Conservation (phyloP, 2,329 filamentous ascomycete genomes). For the Paracorniculantispora psalliotae region DNA sequence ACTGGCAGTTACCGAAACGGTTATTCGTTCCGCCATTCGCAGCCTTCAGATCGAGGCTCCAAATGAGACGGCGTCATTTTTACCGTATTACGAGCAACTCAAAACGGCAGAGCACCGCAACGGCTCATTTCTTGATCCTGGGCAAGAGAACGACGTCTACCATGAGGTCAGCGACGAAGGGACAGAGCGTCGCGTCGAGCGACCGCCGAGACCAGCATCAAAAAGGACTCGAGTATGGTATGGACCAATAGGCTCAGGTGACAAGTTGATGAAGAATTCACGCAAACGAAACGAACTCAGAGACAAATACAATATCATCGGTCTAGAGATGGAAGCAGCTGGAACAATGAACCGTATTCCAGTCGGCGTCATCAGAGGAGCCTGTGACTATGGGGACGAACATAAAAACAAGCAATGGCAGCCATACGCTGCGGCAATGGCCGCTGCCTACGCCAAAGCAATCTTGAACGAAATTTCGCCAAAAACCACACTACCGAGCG, state of each 20-base stretch:
- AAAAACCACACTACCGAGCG: neutral
- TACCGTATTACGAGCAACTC: constrained; percentile 22
- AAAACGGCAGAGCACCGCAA: constrained; percentile 19
- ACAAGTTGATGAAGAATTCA: constrained; percentile 25
- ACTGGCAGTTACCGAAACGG: constrained; percentile 24
- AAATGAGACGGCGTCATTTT: constrained; percentile 20
- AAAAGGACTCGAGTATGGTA: constrained; percentile 30
- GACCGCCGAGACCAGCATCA: constrained; percentile 16
- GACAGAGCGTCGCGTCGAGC: constrained; percentile 6
- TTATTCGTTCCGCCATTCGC: constrained; percentile 31
- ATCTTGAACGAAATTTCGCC: constrained; percentile 19
- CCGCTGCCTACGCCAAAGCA: constrained; percentile 25
- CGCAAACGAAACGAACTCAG: constrained; percentile 20
- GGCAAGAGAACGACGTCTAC: constrained; percentile 25
- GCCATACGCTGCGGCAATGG: constrained; percentile 28
- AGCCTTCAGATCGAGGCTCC: constrained; percentile 24
- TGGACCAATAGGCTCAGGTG: constrained; percentile 26
- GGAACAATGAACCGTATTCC: constrained; percentile 25
- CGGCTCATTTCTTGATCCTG: constrained; percentile 28
- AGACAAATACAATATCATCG: constrained; percentile 25
- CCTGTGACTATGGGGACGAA: constrained; percentile 28
- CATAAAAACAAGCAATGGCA: constrained; percentile 29
- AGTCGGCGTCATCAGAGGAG: constrained; percentile 26
- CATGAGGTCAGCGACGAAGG: constrained; percentile 16
- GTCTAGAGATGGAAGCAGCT: constrained; percentile 21